A percentile compares a stretch with the other conserved stretches of the same genome.
phyloP scores from a whole-genome alignment of 225 moss, liverwort and hornwort species.

The Physcomitrium patens region DNA sequence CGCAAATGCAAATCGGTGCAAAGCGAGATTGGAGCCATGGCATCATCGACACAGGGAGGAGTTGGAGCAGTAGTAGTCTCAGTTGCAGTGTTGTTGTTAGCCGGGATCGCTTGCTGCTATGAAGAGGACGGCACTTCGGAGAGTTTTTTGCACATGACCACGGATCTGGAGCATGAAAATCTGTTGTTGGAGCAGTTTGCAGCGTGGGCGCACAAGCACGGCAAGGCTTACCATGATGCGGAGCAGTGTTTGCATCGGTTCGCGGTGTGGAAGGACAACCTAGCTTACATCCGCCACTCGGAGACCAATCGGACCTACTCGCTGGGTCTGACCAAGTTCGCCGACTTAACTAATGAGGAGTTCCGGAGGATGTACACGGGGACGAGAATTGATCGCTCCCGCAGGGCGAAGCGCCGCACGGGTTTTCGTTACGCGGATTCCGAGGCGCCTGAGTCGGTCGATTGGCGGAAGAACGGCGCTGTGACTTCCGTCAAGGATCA shows the following conservation, averaged over 20 bases:
- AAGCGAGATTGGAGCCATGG: too few relatives aligned
- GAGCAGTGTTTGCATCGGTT: neutral
- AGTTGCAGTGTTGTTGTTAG: too few relatives aligned
- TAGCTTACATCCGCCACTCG: conserved; percentile 57
- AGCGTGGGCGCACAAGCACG: conserved; percentile 21
- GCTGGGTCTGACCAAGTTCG: conserved; percentile 71
- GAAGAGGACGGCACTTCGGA: too few relatives aligned
- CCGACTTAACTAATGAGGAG: conserved; percentile 70
- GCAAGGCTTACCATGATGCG: neutral
- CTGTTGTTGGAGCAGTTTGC: conserved; percentile 27
- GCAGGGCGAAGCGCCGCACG: neutral
- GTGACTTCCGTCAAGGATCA: conserved; percentile 63
- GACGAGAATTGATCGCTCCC: conserved; percentile 33
- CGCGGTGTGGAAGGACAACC: conserved; percentile 36
- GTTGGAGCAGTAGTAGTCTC: too few relatives aligned
- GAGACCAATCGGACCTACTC: conserved; percentile 35
- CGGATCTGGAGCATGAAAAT: neutral
- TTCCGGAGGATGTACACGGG: conserved; percentile 50
- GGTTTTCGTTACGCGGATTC: conserved; percentile 50
- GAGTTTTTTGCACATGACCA: neutral
- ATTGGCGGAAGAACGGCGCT: conserved; percentile 67
- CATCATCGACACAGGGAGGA: too few relatives aligned
- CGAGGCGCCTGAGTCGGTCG: conserved; percentile 37
- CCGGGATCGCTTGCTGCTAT: too few relatives aligned
- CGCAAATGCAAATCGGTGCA: too few relatives aligned